Conservation (phyloP, 106 monocot genomes). For the Dendrobium nobile region DNA sequence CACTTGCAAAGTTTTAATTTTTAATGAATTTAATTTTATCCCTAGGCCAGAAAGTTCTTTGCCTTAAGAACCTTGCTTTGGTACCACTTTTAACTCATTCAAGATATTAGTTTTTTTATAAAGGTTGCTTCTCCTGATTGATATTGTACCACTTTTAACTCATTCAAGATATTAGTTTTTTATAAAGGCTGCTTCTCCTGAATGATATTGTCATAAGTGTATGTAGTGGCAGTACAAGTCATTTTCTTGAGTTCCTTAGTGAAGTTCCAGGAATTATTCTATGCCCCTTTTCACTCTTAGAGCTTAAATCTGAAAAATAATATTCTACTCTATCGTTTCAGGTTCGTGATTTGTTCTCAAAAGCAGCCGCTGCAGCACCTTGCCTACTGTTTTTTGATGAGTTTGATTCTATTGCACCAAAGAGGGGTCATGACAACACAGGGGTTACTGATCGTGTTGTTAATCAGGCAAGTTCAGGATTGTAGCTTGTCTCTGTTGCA, state of each 20-base stretch:
- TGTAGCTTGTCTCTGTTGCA: background rate
- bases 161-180: background rate
- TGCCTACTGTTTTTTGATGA: constrained; percentile 98
- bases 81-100: no score
- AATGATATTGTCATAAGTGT: background rate
- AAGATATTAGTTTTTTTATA: no score
- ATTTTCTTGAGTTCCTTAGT: background rate
- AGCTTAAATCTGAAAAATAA: background rate
- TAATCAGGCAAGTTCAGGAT: constrained; percentile 62
- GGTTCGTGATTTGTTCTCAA: constrained; percentile 93
- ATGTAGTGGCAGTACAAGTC: background rate
- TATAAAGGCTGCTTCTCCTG: background rate
- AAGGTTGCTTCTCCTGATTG: no score
- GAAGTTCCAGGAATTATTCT: background rate
- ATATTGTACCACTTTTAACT: background rate
- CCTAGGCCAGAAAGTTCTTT: background rate
- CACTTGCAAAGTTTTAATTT: no score
- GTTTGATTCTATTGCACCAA: constrained; percentile 98
- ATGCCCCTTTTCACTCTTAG: background rate
- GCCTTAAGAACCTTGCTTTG: background rate
- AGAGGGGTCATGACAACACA: constrained; percentile 93
- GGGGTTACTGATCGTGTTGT: constrained; percentile 99
- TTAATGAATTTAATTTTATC: background rate
- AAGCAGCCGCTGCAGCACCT: constrained; percentile 89
- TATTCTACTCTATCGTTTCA: constrained; percentile 21